Conservation (phyloP, 2,329 filamentous ascomycete species). For the Pleoardoris graminearum region DNA sequence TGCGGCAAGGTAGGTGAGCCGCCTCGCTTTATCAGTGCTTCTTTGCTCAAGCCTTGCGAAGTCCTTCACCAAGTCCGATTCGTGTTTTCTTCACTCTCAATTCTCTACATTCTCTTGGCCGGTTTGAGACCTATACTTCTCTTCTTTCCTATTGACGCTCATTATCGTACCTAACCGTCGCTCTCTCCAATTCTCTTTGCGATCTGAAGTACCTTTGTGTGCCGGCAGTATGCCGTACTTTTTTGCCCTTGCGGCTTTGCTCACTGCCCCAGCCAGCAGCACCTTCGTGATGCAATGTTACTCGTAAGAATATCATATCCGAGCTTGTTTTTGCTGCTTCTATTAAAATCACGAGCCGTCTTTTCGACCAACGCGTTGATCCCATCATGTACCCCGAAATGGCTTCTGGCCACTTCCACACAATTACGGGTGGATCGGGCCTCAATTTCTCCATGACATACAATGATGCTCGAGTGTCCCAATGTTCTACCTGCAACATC, state of each 20-base stretch:
- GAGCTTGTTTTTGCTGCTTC: neutral
- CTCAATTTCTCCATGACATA: slow-evolving; percentile 67
- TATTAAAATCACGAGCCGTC: slow-evolving; percentile 51
- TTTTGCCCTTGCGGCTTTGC: slow-evolving; percentile 18
- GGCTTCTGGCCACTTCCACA: slow-evolving; percentile 66
- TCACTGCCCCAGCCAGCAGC: slow-evolving; percentile 54
- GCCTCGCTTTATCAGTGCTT: neutral
- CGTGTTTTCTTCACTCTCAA: neutral
- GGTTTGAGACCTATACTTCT: slow-evolving; percentile 17
- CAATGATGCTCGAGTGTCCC: slow-evolving; percentile 59
- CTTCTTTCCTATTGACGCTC: neutral
- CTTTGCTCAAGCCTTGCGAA: neutral
- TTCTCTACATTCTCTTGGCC: slow-evolving; percentile 8
- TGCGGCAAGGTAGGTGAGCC: slow-evolving; percentile 4
- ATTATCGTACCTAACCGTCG: slow-evolving; percentile 2
- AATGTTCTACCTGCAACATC: slow-evolving; percentile 69
- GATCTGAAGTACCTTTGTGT: neutral
- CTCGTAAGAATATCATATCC: neutral
- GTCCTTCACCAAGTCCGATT: neutral
- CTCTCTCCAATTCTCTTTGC: slow-evolving; percentile 9
- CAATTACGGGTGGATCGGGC: slow-evolving; percentile 69
- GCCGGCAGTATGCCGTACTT: slow-evolving; percentile 19
- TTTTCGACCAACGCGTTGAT: slow-evolving; percentile 64
- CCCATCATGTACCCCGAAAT: slow-evolving; percentile 67
- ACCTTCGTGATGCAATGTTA: slow-evolving; percentile 68